A percentile compares a stretch with the other conserved stretches of the same genome.
These are phyloP conservation scores for Lojkania enalia DNA, from an alignment of 2,329 filamentous ascomycete genomes.

Conservation along the genomic window DNA sequence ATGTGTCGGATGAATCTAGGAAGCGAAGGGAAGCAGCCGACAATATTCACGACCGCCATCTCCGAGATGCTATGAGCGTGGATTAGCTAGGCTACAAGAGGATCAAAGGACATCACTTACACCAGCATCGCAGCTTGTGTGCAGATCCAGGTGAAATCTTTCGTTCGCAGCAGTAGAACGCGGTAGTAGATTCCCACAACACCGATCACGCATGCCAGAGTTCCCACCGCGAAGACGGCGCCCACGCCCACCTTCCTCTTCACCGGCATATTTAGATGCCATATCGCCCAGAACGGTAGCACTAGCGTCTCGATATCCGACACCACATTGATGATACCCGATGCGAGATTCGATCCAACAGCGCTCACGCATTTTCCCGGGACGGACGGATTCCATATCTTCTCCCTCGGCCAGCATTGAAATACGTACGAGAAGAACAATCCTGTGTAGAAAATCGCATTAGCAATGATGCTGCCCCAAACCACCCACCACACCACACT, in stretches of 20 bases:
- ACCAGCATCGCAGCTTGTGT: conserved; percentile 13
- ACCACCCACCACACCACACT: conserved; percentile 20
- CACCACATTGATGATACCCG: conserved; percentile 24
- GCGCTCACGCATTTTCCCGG: conserved; percentile 21
- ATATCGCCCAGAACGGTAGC: conserved; percentile 23
- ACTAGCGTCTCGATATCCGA: conserved; percentile 26
- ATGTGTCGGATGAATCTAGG: conserved; percentile 11
- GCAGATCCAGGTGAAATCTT: conserved; percentile 16
- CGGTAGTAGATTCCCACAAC: conserved; percentile 15
- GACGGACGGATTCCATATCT: conserved; percentile 21
- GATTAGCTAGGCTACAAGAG: not conserved
- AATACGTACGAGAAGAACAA: conserved; percentile 25
- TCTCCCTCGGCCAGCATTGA: conserved; percentile 25
- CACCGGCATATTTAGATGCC: conserved; percentile 33
- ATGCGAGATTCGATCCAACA: conserved; percentile 13
- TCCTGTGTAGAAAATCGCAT: conserved; percentile 19
- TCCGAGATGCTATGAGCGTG: conserved; percentile 6
- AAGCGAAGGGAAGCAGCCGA: conserved; percentile 16
- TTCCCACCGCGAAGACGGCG: conserved; percentile 17
- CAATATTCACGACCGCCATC: conserved; percentile 15
- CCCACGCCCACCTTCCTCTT: conserved; percentile 37
- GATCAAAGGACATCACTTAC: conserved; percentile 5
- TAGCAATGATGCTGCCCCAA: conserved; percentile 21
- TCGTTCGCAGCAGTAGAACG: conserved; percentile 6
- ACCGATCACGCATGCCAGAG: conserved; percentile 14